Percentiles rank a stretch among this genome's conserved stretches.
Conservation (phyloP, 768 basidiomycete species). For the Russula ochroleuca region DNA sequence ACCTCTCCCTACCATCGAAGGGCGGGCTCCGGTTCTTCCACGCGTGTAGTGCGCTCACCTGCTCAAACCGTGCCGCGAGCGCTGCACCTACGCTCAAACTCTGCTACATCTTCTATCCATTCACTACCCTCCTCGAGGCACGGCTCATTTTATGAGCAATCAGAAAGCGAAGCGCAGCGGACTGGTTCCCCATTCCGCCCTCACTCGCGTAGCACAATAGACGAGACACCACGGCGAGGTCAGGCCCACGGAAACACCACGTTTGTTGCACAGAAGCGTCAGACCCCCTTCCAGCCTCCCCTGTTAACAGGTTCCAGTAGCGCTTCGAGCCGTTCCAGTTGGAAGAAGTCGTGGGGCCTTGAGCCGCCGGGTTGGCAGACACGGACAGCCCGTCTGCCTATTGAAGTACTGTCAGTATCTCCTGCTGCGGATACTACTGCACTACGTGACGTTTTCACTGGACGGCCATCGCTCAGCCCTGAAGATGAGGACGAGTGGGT, state of each 20-base stretch:
- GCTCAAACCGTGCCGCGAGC: conserved; percentile 44
- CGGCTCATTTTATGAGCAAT: conserved; percentile 70
- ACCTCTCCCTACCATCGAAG: conserved; percentile 81
- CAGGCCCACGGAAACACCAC: conserved; percentile 45
- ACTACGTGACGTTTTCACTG: conserved; percentile 80
- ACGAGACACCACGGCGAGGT: conserved; percentile 43
- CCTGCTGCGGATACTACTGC: conserved; percentile 38
- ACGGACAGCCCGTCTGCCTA: conserved; percentile 57
- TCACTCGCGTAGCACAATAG: conserved; percentile 46
- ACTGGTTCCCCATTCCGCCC: conserved; percentile 61
- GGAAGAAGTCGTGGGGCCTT: conserved; percentile 87
- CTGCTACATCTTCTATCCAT: conserved; percentile 70
- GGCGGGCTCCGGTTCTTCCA: conserved; percentile 77
- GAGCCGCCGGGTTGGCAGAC: conserved; percentile 84
- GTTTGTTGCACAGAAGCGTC: conserved; percentile 78
- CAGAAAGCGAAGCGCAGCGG: conserved; percentile 61
- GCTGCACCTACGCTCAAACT: conserved; percentile 67
- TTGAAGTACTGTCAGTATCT: conserved; percentile 74
- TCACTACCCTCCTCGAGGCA: conserved; percentile 74
- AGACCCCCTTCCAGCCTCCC: conserved; percentile 60
- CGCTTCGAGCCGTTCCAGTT: conserved; percentile 62
- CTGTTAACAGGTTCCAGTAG: conserved; percentile 38
- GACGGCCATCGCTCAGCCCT: conserved; percentile 50
- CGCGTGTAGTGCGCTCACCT: conserved; percentile 62
- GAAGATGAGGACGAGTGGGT: conserved; percentile 88